A percentile compares a stretch with the other conserved stretches of the same genome.
Conservation (phyloP, 2,329 filamentous ascomycete species). For the Hansfordia pulvinata region DNA sequence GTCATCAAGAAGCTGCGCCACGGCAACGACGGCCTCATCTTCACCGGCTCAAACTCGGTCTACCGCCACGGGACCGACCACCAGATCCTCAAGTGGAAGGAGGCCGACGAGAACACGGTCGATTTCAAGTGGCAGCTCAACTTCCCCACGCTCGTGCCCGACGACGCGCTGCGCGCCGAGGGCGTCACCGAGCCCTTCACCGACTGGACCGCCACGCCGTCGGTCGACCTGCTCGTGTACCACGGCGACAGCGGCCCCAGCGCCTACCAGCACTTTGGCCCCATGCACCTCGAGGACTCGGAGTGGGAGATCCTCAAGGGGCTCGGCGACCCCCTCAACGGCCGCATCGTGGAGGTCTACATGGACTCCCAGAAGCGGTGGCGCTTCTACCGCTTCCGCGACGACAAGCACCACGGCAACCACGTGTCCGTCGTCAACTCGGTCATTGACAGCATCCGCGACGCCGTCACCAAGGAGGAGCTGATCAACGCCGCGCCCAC, state of each 20-base stretch:
- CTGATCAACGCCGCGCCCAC: constrained; percentile 52
- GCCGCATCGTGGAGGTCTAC: constrained; percentile 81
- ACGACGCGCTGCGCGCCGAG: constrained; percentile 53
- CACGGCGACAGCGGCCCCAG: constrained; percentile 40
- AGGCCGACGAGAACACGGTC: constrained; percentile 85
- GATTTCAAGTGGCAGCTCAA: constrained; percentile 73
- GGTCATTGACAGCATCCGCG: constrained; percentile 80
- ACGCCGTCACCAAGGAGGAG: constrained; percentile 73
- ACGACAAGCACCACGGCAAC: constrained; percentile 87
- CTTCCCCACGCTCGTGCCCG: constrained; percentile 60
- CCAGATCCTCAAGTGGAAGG: constrained; percentile 97
- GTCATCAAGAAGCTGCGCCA: constrained; percentile 75
- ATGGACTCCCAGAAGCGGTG: constrained; percentile 63
- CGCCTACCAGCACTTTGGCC: constrained; percentile 50
- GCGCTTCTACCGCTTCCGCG: constrained; percentile 79
- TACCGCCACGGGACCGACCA: constrained; percentile 87
- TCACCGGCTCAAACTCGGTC: constrained; percentile 79
- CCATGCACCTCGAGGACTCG: constrained; percentile 53
- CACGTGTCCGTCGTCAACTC: constrained; percentile 73
- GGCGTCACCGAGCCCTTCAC: constrained; percentile 47
- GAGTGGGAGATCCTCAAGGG: constrained; percentile 80
- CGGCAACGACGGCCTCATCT: constrained; percentile 93
- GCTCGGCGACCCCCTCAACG: constrained; percentile 63
- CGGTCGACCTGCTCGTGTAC: constrained; percentile 59
- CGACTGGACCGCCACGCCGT: constrained; percentile 71